Evolutionary conservation across 352 stramenopile species (phyloP), one percentile per base, ranked within the genome.

Genomic region (Phytopythium mirpurense): DNA sequence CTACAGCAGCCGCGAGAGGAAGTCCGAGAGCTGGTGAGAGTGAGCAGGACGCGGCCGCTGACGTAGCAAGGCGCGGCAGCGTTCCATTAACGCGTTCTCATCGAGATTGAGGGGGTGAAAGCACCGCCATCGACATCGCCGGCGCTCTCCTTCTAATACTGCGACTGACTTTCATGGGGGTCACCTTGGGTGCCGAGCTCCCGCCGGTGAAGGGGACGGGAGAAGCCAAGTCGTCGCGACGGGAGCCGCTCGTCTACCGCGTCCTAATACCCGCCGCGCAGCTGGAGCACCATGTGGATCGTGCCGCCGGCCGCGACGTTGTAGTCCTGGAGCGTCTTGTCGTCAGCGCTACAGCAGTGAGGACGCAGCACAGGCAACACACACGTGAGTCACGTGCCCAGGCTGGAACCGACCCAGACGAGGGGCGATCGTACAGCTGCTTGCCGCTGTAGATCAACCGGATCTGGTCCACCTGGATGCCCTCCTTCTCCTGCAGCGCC

Each of bases 241-340:
- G n/a, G n/a, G n/a, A n/a, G n/a, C n/a, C n/a, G n/a, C n/a, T n/a
- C n/a, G n/a, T n/a, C n/a, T n/a, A n/a, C 29, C 16, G 41, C 26
- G 31, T 8, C 45, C 63, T 85, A 89, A 65, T 63, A 80, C 19
- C 96, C 95, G 38, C 96, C 96, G 66, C 96, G 91, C 62, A 99
- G 79, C 74, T 99, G 96, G 57, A 99, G 80, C 19, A 99, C 96
- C 96, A 99, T 99, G 78, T 99, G 96, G 76, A 99, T 98, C 35
- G 96, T 98, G 49, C 91, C 95, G 31, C 96, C 96, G 19, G 96
- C 95, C 41, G 73, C 83, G 40, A 99, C 97, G 65, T 98, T 98
- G 77, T 99, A 98, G 54, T 96, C 91, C 57, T 97, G 90, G 37
- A 99, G 72, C 32, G 89, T 98, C 68, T 98, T 98, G 76, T 98